phyloP scores from a whole-genome alignment of 2,329 filamentous ascomycete species.

The Neocatenulostroma microsporum region DNA sequence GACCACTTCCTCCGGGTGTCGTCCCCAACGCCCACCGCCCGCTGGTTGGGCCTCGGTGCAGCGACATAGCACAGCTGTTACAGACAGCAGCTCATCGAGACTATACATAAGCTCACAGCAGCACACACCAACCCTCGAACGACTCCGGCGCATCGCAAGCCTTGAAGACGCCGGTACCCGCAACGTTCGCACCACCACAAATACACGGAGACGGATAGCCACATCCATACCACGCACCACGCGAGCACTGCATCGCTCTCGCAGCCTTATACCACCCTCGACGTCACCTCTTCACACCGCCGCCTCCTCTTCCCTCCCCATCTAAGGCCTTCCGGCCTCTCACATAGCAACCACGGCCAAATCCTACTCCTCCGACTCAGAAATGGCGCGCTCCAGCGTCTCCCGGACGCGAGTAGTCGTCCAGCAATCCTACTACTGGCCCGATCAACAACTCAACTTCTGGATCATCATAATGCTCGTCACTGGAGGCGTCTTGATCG shows the following conservation, averaged over 20 bases:
- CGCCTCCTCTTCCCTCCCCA: not conserved
- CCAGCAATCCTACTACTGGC: slow-evolving; percentile 54
- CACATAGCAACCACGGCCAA: no score
- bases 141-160: not conserved
- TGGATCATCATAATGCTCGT: slow-evolving; percentile 58
- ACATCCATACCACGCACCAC: not conserved
- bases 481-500: slow-evolving; percentile 50
- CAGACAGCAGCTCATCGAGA: not conserved
- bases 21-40: not conserved
- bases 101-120: not conserved
- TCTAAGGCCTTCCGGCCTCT: not conserved
- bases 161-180: not conserved
- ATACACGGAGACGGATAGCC: not conserved
- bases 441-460: slow-evolving; percentile 56
- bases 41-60: not conserved
- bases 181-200: not conserved
- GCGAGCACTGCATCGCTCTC: not conserved
- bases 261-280: not conserved
- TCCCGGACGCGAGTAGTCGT: slow-evolving; percentile 34
- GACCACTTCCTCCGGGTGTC: not conserved
- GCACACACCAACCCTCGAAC: not conserved
- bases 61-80: not conserved
- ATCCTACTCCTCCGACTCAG: not conserved
- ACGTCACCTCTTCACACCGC: not conserved
- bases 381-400: slow-evolving; percentile 25